Base-by-base conservation (phyloP, 345 rosid species). In the Salix koriyanagi region DNA sequence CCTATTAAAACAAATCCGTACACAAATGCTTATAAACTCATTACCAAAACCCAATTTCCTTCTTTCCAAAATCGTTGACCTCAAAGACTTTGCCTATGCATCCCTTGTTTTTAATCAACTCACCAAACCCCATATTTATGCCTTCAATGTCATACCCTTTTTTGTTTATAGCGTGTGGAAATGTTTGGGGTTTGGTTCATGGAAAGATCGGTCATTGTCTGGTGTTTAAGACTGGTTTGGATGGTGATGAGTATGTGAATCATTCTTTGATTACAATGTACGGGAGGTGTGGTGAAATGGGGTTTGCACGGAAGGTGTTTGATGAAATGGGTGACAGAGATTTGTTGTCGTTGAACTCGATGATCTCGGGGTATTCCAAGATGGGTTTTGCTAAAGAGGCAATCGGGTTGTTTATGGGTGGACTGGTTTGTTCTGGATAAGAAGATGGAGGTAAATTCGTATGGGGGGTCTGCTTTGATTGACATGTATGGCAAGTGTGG, bases 81-180 rank as follows among this genome's bases (percentile, higher is more conserved):
- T 92, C 76, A 87, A 85, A 56, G 87, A 91, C 82, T 83, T 84
- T 69, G 4, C 56, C 71, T 91, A 95, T 37, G 92, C 97, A 14
- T 85, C 89, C 41, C 77, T 83, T 64, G 75, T 95, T 54, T 93
- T 95, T 82, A 60, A 83, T 69, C 90, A 75, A 7, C 84, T 92
- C 44, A 87, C 87, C 10, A 69, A 41, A 9, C 97, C 94, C 44
- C 82, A 90, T 69, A 89, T 89, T n/a, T 85, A 88, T 69, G 89
- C 96, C 15, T 95, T 88, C 86, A 95, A 91, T 68, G 70, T 91
- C 66, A 89, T 95, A 94, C 90, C 96, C 94, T 1, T 95, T 91
- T 85, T 56, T 95, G 76, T 83, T 93, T 60, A 85, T 90, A 4
- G 84, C 97, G 0, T 93, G 91, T 14, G 92, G 89, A 32, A 88